These are phyloP conservation scores for Saccharomycopsis fodiens DNA, from an alignment of 805 yeast species.

Conservation along the genomic window DNA sequence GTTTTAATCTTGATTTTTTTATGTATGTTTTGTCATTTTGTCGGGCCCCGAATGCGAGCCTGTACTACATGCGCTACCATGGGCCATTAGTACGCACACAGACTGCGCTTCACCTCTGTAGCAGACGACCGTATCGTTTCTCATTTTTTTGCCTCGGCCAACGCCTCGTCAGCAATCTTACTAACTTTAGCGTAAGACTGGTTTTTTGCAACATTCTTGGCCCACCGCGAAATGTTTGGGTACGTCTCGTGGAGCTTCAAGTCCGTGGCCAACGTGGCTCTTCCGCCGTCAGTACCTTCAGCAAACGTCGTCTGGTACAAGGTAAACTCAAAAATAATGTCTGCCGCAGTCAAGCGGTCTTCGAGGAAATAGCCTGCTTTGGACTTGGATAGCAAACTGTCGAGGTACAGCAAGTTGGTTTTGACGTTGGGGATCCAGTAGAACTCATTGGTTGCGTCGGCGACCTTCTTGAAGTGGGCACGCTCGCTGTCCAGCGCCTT, in stretches of 20 bases:
- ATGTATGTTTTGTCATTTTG: too few species aligned
- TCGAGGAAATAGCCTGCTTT: slow-evolving; percentile 39
- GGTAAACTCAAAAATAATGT: slow-evolving; percentile 47
- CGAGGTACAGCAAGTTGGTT: slow-evolving; percentile 34
- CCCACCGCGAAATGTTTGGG: slow-evolving; percentile 24
- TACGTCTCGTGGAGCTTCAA: slow-evolving; percentile 22
- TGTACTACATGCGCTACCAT: too few species aligned
- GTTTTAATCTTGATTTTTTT: too few species aligned
- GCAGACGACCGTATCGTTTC: too few species aligned
- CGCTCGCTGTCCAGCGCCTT: not conserved
- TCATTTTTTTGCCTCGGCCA: too few species aligned
- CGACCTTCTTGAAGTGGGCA: slow-evolving; percentile 26
- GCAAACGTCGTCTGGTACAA: slow-evolving; percentile 17
- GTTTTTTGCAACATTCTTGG: slow-evolving; percentile 20
- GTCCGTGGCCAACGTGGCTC: slow-evolving; percentile 21
- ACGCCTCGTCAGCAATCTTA: not conserved
- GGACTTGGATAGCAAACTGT: slow-evolving; percentile 30
- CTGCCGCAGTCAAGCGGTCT: slow-evolving; percentile 44
- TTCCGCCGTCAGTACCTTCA: not conserved
- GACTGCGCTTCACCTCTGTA: too few species aligned
- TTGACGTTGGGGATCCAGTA: slow-evolving; percentile 43
- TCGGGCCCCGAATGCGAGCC: too few species aligned
- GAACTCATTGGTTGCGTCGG: slow-evolving; percentile 39
- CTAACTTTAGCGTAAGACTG: not conserved
- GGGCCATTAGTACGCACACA: too few species aligned